A percentile compares a stretch with the other conserved stretches of the same genome.
phyloP scores from a whole-genome alignment of 2,329 filamentous ascomycete species.

The Talaromyces marneffei region DNA sequence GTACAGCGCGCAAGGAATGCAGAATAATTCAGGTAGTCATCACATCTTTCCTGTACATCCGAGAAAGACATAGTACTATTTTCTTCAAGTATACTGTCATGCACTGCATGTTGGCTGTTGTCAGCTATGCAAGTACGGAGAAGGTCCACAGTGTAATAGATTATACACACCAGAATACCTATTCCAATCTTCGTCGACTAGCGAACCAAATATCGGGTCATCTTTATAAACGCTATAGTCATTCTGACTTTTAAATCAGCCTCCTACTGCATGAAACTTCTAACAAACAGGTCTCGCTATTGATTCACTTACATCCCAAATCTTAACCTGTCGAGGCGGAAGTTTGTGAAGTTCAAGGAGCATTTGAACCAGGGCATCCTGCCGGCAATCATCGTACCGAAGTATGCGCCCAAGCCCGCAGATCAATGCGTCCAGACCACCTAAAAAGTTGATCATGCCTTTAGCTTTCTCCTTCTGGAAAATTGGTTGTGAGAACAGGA shows the following conservation, averaged over 20 bases:
- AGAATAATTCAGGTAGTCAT: not conserved
- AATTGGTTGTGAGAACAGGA: not conserved
- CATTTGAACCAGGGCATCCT: not conserved
- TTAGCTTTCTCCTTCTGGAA: not conserved
- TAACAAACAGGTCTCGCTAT: no score
- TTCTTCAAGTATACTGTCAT: not conserved
- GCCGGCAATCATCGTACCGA: not conserved
- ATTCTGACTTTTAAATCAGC: not conserved
- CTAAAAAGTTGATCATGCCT: not conserved
- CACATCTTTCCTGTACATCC: not conserved
- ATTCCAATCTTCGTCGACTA: not conserved
- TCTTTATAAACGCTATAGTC: not conserved
- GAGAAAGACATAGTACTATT: no score
- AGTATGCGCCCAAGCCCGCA: not conserved
- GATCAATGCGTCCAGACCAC: not conserved
- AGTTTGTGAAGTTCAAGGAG: not conserved
- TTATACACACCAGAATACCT: not conserved
- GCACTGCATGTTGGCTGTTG: not conserved
- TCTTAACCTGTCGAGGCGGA: not conserved
- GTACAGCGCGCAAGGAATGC: not conserved
- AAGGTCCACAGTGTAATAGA: no score
- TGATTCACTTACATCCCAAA: not conserved
- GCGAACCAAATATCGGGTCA: not conserved
- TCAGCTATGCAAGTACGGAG: not conserved
- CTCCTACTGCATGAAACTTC: not conserved